phyloP scores from a whole-genome alignment of 2,329 filamentous ascomycete species.

The Fusarium pseudoanthophilum region DNA sequence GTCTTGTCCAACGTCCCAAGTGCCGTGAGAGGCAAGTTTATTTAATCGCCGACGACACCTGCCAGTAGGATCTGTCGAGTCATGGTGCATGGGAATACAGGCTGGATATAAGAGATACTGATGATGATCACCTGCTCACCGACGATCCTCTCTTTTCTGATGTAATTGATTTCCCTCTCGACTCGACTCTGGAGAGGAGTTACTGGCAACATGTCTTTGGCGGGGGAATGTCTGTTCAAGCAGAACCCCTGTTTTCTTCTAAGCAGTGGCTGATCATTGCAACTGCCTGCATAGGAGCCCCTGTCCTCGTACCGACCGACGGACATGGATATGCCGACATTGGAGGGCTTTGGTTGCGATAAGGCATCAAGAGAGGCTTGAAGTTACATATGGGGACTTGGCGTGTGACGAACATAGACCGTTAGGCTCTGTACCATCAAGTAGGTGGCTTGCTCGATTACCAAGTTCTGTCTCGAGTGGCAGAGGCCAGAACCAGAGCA shows the following conservation, averaged over 20 bases:
- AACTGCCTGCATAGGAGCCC: neutral
- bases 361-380: neutral
- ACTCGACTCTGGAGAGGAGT: neutral
- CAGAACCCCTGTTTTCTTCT: conserved; percentile 10
- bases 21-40: conserved; percentile 18
- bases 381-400: neutral
- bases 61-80: conserved; percentile 18
- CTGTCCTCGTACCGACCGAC: neutral
- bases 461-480: neutral
- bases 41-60: conserved; percentile 24
- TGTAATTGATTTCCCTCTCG: neutral
- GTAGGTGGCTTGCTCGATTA: neutral
- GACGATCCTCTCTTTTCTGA: neutral
- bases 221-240: conserved; percentile 7
- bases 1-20: conserved; percentile 26
- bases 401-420: no score
- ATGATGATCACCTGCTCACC: neutral
- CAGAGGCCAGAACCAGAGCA: neutral
- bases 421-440: neutral
- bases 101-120: neutral
- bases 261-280: neutral
- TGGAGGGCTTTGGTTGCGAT: neutral
- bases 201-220: conserved; percentile 2
- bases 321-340: conserved; percentile 4
- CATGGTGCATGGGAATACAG: conserved; percentile 2